Evolutionary conservation across 495 filamentous ascomycete species (phyloP), one percentile per base, ranked within the genome.

Genomic region (Zalerion maritima): DNA sequence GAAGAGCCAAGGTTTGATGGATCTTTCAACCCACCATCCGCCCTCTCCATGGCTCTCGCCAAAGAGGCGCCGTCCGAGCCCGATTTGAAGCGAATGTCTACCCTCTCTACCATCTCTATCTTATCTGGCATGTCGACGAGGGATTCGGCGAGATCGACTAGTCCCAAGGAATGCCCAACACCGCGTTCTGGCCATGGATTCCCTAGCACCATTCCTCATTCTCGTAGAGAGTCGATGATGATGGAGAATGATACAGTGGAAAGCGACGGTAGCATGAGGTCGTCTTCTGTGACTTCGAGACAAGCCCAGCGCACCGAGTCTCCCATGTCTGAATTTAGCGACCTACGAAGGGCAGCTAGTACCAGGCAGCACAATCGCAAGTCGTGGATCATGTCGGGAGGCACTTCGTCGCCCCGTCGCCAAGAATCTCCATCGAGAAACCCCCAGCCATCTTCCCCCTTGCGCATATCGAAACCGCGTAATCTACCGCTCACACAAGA

Each of bases 111-210:
- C n/a, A n/a, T n/a, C n/a, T n/a, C n/a, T n/a, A n/a, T n/a, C n/a
- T n/a, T n/a, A n/a, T n/a, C n/a, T n/a, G n/a, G n/a, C n/a, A n/a
- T n/a, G n/a, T 58, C 58, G 11, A 40, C 53, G 9, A 44, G 67
- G 19, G 50, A 58, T 22, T 69, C 68, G 13, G 63, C 91, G 0
- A 69, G 82, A 35, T 91, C 91, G 2, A 91, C 71, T 40, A 97
- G 91, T 42, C 89, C 89, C 2, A 72, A 78, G 57, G 86, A 91
- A 57, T 84, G 79, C 29, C 80, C 81, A 13, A 97, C 89, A 14
- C 89, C 89, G 8, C 74, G 81, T 36, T 96, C 86, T 3, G 75
- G 89, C 37, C 73, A 72, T 20, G 82, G 81, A 31, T 64, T 66
- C 22, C 61, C 73, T 14, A 69, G 60, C 21, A 54, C 80, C 13